Base-by-base conservation (phyloP, 2,329 filamentous ascomycete genomes). In the Penicillium polonicum region DNA sequence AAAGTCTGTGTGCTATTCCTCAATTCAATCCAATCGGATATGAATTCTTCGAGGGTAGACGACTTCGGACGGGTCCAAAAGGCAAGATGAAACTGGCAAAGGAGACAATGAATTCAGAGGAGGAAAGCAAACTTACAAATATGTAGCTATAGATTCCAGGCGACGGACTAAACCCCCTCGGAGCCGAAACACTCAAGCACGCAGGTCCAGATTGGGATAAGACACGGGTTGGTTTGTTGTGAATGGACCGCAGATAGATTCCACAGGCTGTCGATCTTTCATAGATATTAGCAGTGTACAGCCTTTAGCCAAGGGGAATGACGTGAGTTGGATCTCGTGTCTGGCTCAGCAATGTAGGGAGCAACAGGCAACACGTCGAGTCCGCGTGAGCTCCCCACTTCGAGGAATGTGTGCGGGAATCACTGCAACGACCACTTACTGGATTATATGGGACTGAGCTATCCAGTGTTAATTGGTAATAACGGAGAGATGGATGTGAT, bases 301-400 rank as follows among this genome's bases (percentile, higher is more conserved):
- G 29, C 27, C 17, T 31, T 27, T 23, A 17, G 48, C 21, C 35
- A 50, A 48, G 41, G 15, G 49, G 25, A 41, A 50, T 36, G 43
- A 27, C 29, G n/a, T 39, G 41, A 27, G 25, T 57, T 38, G 33
- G 41, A 21, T n/a, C 45, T 36, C 23, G 43, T 44, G 55, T 57
- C 45, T 19, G 35, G 52, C n/a, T 41, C 59, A 65, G 59, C 56
- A 67, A 67, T 67, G 65, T 58, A 67, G 65, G 63, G 62, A 39
- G 57, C 41, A 39, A 15, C 29, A 44, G 19, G 48, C 33, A 55
- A 57, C 57, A 36, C 57, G 55, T 55, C 44, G 21, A 52, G 39
- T 12, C 50, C 50, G 38, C 41, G 50, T 50, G 49, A 41, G 46
- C 48, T 35, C 58, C 48, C 63, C 57, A 62, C 63, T 41, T 43